These are phyloP conservation scores for Blumeria graminis DNA, from an alignment of 2,329 filamentous ascomycete species.

Conservation along the genomic window DNA sequence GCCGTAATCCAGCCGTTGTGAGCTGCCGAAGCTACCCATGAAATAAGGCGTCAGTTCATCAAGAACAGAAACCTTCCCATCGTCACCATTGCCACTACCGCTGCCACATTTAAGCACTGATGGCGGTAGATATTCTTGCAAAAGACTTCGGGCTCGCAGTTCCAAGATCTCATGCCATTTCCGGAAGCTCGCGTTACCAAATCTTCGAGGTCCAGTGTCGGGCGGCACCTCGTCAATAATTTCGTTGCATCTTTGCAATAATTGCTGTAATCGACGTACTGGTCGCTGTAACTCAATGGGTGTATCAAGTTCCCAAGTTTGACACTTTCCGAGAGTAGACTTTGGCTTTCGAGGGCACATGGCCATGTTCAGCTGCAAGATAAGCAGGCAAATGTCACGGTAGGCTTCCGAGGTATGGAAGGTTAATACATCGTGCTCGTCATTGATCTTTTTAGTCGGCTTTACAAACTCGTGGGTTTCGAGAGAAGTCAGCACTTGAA, in stretches of 20 bases:
- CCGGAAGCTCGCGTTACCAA: constrained; percentile 79
- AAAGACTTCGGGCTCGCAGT: constrained; percentile 28
- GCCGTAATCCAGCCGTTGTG: constrained; percentile 79
- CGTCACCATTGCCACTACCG: constrained; percentile 3
- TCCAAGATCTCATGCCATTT: constrained; percentile 55
- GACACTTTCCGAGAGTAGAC: constrained; percentile 18
- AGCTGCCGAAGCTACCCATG: constrained; percentile 64
- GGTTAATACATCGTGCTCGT: constrained; percentile 52
- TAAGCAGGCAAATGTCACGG: constrained; percentile 62
- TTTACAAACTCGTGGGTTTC: constrained; percentile 32
- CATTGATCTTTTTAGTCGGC: constrained; percentile 64
- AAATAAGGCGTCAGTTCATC: constrained; percentile 60
- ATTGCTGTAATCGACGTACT: constrained; percentile 37
- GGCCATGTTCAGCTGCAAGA: constrained; percentile 72
- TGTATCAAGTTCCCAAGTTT: constrained; percentile 26
- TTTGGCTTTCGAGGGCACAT: constrained; percentile 44
- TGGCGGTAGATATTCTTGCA: constrained; percentile 30
- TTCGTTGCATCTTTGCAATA: constrained; percentile 38
- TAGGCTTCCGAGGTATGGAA: constrained; percentile 72
- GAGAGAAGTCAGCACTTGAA: constrained; percentile 21
- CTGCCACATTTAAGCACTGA: constrained; percentile 16
- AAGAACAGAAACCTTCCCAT: constrained; percentile 21
- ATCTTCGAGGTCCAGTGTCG: constrained; percentile 63
- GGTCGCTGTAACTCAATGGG: constrained; percentile 17
- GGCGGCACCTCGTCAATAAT: constrained; percentile 63